Base-by-base conservation (phyloP, 2,329 filamentous ascomycete species). In the Fusarium tricinctum region DNA sequence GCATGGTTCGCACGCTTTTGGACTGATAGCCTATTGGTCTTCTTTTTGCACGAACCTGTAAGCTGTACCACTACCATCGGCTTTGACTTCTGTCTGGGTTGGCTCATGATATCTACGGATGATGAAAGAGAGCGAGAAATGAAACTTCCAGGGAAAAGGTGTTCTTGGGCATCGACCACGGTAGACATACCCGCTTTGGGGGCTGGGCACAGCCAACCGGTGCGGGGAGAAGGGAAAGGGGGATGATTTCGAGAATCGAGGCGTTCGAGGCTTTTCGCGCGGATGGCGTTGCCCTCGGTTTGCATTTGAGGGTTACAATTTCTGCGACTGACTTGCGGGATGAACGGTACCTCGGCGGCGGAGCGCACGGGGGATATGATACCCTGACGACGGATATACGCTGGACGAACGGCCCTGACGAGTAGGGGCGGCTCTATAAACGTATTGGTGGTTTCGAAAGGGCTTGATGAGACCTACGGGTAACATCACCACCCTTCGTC, bases 351-450 rank as follows among this genome's bases (percentile, higher is more conserved):
- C 64, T 70, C 52, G 65, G 66, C 52, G 65, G 66, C 60, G 63
- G 68, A 68, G 61, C 54, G 69, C 52, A 67, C 45, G 76, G 66
- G 61, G 68, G 72, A 71, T 72, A 78, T 75, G 76, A 79, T 78
- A 79, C 77, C 74, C 77, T 75, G 73, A 78, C 72, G 76, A 77
- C 69, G 74, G 72, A 70, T 72, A 71, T 74, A 75, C 73, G 74
- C 76, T 76, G 75, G 71, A 78, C 69, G 74, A 75, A 71, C 64
- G 62, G 66, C 73, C 67, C 73, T 72, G 71, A 72, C 69, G 75
- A 70, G 68, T 68, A 53, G 69, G 64, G 66, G 68, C 66, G 65
- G 49, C 52, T 73, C 69, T 64, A 35, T 74, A 70, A 67, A 76
- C 65, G 73, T 70, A 66, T 62, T 69, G 64, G 54, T 66, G 67